Base-by-base conservation (phyloP, 2,329 filamentous ascomycete genomes). In the Zasmidium cellare region DNA sequence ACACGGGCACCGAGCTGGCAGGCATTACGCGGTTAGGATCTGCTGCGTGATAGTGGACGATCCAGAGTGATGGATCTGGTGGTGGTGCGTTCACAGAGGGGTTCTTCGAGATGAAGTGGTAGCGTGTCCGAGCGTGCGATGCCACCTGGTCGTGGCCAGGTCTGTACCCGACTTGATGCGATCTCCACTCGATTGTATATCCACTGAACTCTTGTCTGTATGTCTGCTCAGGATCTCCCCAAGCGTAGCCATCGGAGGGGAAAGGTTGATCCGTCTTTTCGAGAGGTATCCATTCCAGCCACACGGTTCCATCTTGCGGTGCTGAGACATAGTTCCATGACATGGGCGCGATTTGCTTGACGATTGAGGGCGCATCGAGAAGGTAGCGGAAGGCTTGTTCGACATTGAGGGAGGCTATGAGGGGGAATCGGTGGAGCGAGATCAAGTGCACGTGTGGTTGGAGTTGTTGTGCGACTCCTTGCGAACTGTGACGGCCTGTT, bases 251-350 rank as follows among this genome's bases (percentile, higher is more conserved):
- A 78, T 99, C 93, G 35, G 89, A 96, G 9, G 93, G 87, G 71
- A 92, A 96, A 67, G 87, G 88, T 1, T 84, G 86, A 3, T 84
- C 85, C 55, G 90, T 75, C 57, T 87, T 84, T 67, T 87, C 83
- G 53, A 89, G 80, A 1, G 93, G 89, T 73, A 97, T 92, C 93
- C 93, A 97, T 53, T 89, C 89, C 62, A 97, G 81, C 71, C 94
- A 84, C 46, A 96, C 84, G 9, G 87, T 88, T 56, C 92, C 92
- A 75, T 96, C 91, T 53, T 82, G 82, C 11, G 93, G 93, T 53
- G 86, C 84, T 67, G 94, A 87, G 56, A 97, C 84, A 74, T 93
- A 96, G 47, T 89, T 92, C 93, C 93, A 99, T 76, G 88, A 90
- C 82, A 99, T 92, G 2, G 93, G 86, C 50, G 92, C 88, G 63